Conservation (phyloP, 202 grass and related monocot genomes). For the Zizania palustris region DNA sequence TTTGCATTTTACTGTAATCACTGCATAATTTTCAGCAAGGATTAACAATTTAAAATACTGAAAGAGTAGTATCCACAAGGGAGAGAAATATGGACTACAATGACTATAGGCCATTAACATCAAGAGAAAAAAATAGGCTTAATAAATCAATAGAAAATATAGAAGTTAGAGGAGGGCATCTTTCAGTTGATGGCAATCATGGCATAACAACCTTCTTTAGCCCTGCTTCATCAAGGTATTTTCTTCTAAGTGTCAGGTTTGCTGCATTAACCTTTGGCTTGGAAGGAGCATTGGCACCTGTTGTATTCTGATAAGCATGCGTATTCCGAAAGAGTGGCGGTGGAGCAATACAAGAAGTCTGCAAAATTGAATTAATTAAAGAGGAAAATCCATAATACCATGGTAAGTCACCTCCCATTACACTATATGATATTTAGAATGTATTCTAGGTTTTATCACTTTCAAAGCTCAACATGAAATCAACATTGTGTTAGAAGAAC, state of each 20-base stretch:
- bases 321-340: conserved; percentile 79
- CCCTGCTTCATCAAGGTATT: conserved; percentile 86
- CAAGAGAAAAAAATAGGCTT: conserved; percentile 2
- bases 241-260: conserved; percentile 82
- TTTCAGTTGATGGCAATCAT: conserved; percentile 34
- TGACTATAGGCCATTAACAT: background rate
- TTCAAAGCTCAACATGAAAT: background rate
- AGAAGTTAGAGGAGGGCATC: conserved; percentile 7
- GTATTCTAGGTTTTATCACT: background rate
- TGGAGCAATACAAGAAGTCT: conserved; percentile 71
- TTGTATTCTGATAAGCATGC: conserved; percentile 71
- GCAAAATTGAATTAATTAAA: conserved; percentile 51
- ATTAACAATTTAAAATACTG: conserved; percentile 5
- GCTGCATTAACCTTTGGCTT: conserved; percentile 74
- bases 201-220: conserved; percentile 74
- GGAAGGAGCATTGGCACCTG: conserved; percentile 49
- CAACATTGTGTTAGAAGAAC: background rate
- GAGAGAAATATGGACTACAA: background rate
- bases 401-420: background rate
- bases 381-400: background rate
- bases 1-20: conserved; percentile 19
- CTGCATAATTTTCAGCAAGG: background rate
- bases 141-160: background rate
- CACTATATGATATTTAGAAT: background rate
- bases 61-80: background rate